A percentile compares a stretch with the other conserved stretches of the same genome.
Conservation (phyloP, 2,329 filamentous ascomycete species). For the Fusarium oligoseptatum region DNA sequence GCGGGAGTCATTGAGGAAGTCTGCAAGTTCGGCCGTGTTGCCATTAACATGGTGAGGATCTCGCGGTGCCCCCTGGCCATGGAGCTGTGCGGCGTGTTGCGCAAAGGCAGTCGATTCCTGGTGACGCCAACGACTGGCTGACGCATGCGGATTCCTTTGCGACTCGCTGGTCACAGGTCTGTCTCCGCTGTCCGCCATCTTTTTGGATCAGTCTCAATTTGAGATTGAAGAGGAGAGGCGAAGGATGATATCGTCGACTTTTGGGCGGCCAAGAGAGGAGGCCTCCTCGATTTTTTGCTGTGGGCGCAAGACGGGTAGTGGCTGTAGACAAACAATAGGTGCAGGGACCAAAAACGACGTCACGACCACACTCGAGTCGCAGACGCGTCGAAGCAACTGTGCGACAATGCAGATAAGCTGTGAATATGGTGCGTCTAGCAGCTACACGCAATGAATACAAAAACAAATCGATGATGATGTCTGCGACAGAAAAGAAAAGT, state of each 20-base stretch:
- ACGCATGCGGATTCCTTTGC: constrained; percentile 66
- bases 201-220: constrained; percentile 6
- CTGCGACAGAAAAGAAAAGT: constrained; percentile 9
- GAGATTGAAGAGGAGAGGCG: not conserved
- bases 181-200: constrained; percentile 39
- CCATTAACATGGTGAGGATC: constrained; percentile 52
- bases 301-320: constrained; percentile 21
- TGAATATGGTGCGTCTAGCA: not conserved
- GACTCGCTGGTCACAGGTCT: constrained; percentile 47
- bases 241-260: not conserved
- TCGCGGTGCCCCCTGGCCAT: constrained; percentile 45
- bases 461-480: constrained; percentile 12
- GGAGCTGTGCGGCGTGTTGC: constrained; percentile 58
- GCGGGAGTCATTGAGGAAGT: constrained; percentile 69
- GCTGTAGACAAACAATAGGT: constrained; percentile 7
- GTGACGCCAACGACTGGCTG: constrained; percentile 71
- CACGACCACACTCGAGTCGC: constrained; percentile 5
- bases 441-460: not conserved
- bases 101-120: constrained; percentile 71
- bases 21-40: constrained; percentile 65
- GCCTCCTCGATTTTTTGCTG: constrained; percentile 23
- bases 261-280: constrained; percentile 15
- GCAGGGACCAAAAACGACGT: constrained; percentile 18
- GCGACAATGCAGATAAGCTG: not conserved
- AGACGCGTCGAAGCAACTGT: not conserved